Conservation (phyloP, 805 yeast genomes). For the Kluyveromyces dobzhanskii region DNA sequence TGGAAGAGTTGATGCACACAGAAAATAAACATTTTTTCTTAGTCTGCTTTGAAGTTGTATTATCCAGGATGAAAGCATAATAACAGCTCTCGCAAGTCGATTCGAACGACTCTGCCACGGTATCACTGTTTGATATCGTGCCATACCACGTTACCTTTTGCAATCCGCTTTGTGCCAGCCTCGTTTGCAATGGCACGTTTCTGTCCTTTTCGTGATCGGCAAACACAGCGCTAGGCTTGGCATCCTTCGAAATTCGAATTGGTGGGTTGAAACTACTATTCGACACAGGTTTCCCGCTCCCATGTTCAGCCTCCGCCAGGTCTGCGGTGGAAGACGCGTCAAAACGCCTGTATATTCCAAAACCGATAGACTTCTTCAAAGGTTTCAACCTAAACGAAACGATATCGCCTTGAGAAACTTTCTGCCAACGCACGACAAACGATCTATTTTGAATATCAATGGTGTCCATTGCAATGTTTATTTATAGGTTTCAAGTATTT, state of each 20-base stretch:
- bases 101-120: slow-evolving; percentile 53
- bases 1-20: slow-evolving; percentile 30
- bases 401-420: slow-evolving; percentile 55
- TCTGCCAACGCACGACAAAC: slow-evolving; percentile 86
- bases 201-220: slow-evolving; percentile 19
- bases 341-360: slow-evolving; percentile 28
- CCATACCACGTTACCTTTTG: slow-evolving; percentile 47
- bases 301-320: slow-evolving; percentile 7
- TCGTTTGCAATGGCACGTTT: slow-evolving; percentile 45
- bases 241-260: slow-evolving; percentile 4
- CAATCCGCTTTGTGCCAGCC: slow-evolving; percentile 47
- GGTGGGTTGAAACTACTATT: slow-evolving; percentile 1
- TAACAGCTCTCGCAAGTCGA: slow-evolving; percentile 58
- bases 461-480: too few species aligned
- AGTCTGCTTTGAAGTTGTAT: slow-evolving; percentile 78
- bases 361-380: slow-evolving; percentile 48
- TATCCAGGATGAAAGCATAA: slow-evolving; percentile 81
- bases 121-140: slow-evolving; percentile 49
- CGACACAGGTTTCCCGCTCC: slow-evolving; percentile 18
- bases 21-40: slow-evolving; percentile 74
- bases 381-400: slow-evolving; percentile 83
- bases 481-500: too few species aligned
- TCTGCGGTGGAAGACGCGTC: not conserved
- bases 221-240: not conserved
- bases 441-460: slow-evolving; percentile 86